Evolutionary conservation across 2,329 filamentous ascomycete species (phyloP), one percentile per base, ranked within the genome.

Genomic region (Aschersonia sp.): DNA sequence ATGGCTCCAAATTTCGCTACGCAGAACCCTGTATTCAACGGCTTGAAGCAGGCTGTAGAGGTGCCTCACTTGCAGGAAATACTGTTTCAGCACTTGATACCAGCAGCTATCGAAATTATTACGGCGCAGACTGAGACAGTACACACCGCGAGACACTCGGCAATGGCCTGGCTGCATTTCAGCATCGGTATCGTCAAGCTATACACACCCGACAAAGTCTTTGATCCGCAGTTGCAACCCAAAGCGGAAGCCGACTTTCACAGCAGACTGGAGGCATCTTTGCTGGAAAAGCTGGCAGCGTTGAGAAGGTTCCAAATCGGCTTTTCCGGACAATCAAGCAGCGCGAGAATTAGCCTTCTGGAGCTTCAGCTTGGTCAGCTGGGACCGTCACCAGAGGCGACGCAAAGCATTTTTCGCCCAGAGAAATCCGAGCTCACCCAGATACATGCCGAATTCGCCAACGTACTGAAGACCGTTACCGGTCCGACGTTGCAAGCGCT

Each of bases 121-220:
- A 50, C 54, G 9, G 52, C 58, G 4, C 53, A 53, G n/a, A 49
- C 51, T 29, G 51, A 52, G 7, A 22, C 44, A 4, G 43, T 45
- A 5, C 49, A 52, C 4, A 53, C 57, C 22, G 55, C 60, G 5
- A 59, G 66, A 32, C 56, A 62, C 43, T 66, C 64, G 5, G 65
- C 66, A 5, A 64, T 83, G 29, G 82, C 84, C 5, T 92, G 89
- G 79, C 72, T 88, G 31, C 73, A 83, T 45, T 80, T 95, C 50
- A 83, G 86, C 2, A 65, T 89, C 22, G 81, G 82, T 12, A 77
- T 83, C 40, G 70, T 97, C 44, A 76, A 77, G 51, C 71, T 95
- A 2, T 95, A 90, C 58, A 80, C 97, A 2, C 89, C 94, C 0
- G 83, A 94, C 61, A 81, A 83, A 54, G 76, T 84, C 4, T 92